Evolutionary conservation across 805 yeast genomes (phyloP).

Genomic region (Teunomyces panamensis): DNA sequence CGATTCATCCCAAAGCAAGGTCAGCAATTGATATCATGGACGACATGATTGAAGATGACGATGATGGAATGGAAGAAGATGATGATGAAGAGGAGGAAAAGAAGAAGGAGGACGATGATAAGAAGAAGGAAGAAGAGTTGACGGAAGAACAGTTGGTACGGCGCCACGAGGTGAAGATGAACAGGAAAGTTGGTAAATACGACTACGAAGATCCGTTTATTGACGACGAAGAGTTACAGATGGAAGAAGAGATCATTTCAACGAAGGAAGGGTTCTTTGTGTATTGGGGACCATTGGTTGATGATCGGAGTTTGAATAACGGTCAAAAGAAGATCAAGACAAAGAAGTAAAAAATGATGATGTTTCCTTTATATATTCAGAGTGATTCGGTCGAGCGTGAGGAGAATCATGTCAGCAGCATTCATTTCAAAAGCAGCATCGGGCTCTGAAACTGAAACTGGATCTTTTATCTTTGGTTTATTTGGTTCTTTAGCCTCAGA

Average conservation of each 20-base stretch:
- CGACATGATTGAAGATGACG: constrained; percentile 49
- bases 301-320: constrained; percentile 31
- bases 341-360: constrained; percentile 14
- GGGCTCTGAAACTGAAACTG: constrained; percentile 2
- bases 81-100: constrained; percentile 36
- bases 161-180: constrained; percentile 46
- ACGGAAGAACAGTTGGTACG: constrained; percentile 44
- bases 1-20: constrained; percentile 63
- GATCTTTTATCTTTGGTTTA: too few species aligned
- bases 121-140: constrained; percentile 21
- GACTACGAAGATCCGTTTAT: constrained; percentile 94
- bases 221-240: constrained; percentile 86
- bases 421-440: constrained; percentile 20
- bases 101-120: constrained; percentile 19
- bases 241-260: constrained; percentile 92
- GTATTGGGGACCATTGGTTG: constrained; percentile 86
- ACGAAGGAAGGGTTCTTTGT: constrained; percentile 96
- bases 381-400: constrained; percentile 34
- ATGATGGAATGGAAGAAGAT: constrained; percentile 44
- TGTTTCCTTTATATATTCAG: too few species aligned
- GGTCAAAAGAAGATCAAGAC: constrained; percentile 26
- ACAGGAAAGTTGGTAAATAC: constrained; percentile 83
- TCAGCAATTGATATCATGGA: constrained; percentile 53
- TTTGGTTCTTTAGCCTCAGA: too few species aligned
- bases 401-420: constrained; percentile 30